A percentile compares a stretch with the other conserved stretches of the same genome.
These are phyloP conservation scores for Linnemannia zychae DNA, from an alignment of 192 early-diverging fungal species.

Conservation along the genomic window DNA sequence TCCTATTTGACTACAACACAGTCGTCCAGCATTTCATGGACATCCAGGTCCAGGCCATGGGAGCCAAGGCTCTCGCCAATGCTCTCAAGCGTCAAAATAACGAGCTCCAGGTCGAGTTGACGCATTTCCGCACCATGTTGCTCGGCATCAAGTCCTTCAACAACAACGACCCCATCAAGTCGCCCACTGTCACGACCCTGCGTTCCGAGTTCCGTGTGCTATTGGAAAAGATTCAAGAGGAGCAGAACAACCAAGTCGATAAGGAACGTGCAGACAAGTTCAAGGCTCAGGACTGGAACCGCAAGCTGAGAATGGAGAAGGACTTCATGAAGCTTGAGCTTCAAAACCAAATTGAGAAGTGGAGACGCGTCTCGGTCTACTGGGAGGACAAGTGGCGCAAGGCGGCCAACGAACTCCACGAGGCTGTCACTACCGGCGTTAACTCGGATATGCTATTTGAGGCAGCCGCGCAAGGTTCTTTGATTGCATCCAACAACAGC, in stretches of 20 bases:
- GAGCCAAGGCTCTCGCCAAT: constrained; percentile 53
- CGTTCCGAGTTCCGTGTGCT: constrained; percentile 50
- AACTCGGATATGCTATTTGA: constrained; percentile 46
- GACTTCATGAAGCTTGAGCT: constrained; percentile 57
- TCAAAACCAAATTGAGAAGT: constrained; percentile 57
- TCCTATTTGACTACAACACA: constrained; percentile 54
- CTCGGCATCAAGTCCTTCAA: constrained; percentile 58
- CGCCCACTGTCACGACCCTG: constrained; percentile 47
- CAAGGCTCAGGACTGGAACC: constrained; percentile 57
- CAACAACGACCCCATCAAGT: constrained; percentile 57
- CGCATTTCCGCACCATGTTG: constrained; percentile 49
- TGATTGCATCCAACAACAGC: not conserved
- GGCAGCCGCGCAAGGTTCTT: not conserved
- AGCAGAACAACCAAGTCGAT: constrained; percentile 47
- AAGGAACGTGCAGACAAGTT: constrained; percentile 50
- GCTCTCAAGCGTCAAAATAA: constrained; percentile 43
- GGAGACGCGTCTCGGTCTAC: constrained; percentile 49
- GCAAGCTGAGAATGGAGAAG: constrained; percentile 55
- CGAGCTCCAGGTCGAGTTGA: constrained; percentile 46
- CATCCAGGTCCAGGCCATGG: constrained; percentile 53
- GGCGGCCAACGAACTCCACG: constrained; percentile 46
- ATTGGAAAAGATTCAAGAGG: constrained; percentile 53
- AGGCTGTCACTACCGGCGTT: constrained; percentile 46
- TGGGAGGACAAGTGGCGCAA: constrained; percentile 58
- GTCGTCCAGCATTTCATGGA: constrained; percentile 58